Base-by-base conservation (phyloP, 177 flowering plant species). In the Telopea speciosissima region DNA sequence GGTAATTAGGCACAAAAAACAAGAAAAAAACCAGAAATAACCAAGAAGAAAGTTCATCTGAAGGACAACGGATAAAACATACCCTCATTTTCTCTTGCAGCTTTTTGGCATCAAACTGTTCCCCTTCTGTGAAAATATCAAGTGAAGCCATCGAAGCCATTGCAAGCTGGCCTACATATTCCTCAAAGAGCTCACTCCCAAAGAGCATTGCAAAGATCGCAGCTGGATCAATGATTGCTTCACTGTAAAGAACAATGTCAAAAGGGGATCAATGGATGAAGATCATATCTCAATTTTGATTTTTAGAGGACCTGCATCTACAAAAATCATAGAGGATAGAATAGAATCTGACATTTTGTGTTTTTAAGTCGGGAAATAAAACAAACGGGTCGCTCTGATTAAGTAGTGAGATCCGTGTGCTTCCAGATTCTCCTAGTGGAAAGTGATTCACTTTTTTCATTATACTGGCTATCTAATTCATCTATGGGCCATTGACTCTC, bases 121-220 rank as follows among this genome's bases (percentile, higher is more conserved):
- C 97, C 42, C 89, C 91, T 76, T 93, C 98, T 40, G 90, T 76
- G 82, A 85, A 89, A 56, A 92, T 84, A 82, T 95, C 98, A 76
- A 90, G 81, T 62, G 99, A 95, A 76, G 99, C 98, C 98, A 95
- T 89, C 68, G 99, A 95, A 73, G 97, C 96, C 98, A 95, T 93
- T 45, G 99, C 98, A 79, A 93, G 95, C 83, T 95, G 94, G 65
- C 99, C 99, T 69, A 95, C 90, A 80, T 95, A 95, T 63, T 91
- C 98, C 83, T 95, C 99, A 80, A 95, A 95, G 77, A 93, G 96
- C 77, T 95, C 99, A 81, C 98, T 95, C 74, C 99, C 99, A 75
- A 95, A 95, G 68, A 95, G 99, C 98, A 95, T 93, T 14, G 99
- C 98, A 78, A 95, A 95, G n/a, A 95, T 90, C 64, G 98, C 98